Evolutionary conservation across 345 rosid genomes (phyloP).

Genomic region (Populus tremula): DNA sequence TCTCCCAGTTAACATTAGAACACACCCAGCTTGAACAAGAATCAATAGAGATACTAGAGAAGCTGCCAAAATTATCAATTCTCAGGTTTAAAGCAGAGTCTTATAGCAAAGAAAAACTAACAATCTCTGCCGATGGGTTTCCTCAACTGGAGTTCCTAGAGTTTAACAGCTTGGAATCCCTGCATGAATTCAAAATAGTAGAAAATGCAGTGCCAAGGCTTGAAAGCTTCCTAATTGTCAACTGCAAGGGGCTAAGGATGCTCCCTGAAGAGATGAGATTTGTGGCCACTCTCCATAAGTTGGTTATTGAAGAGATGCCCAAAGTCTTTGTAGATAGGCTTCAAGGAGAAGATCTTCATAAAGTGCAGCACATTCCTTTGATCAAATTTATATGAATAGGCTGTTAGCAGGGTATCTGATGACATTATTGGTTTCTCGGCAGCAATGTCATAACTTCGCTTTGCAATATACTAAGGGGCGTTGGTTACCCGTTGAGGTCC

Average conservation of each 20-base stretch:
- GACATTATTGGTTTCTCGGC: too few relatives aligned
- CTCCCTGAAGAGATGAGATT: background rate
- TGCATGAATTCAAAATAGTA: conserved; percentile 20
- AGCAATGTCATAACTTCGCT: too few relatives aligned
- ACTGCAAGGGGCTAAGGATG: conserved; percentile 3
- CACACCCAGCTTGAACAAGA: conserved; percentile 15
- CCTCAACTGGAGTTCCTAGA: conserved; percentile 17
- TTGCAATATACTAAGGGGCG: too few relatives aligned
- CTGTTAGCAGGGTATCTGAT: background rate
- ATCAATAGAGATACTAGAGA: conserved; percentile 5
- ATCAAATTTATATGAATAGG: conserved; percentile 4
- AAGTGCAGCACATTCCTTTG: conserved; percentile 17
- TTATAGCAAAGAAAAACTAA: conserved; percentile 6
- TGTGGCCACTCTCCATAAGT: background rate
- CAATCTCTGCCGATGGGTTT: conserved; percentile 13
- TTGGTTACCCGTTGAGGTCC: too few relatives aligned
- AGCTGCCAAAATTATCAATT: conserved; percentile 14
- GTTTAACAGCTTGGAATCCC: conserved; percentile 8
- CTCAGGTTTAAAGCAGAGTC: conserved; percentile 12
- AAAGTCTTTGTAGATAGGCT: conserved; percentile 14
- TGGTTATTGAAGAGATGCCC: conserved; percentile 13
- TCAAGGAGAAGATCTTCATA: conserved; percentile 16
- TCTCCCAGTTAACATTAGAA: conserved; percentile 15
- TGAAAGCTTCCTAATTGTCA: conserved; percentile 1
- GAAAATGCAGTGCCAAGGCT: conserved; percentile 13